Percentiles rank a stretch among this genome's conserved stretches.
These are phyloP conservation scores for Ophiobolus disseminans DNA, from an alignment of 2,329 filamentous ascomycete genomes.

Conservation along the genomic window DNA sequence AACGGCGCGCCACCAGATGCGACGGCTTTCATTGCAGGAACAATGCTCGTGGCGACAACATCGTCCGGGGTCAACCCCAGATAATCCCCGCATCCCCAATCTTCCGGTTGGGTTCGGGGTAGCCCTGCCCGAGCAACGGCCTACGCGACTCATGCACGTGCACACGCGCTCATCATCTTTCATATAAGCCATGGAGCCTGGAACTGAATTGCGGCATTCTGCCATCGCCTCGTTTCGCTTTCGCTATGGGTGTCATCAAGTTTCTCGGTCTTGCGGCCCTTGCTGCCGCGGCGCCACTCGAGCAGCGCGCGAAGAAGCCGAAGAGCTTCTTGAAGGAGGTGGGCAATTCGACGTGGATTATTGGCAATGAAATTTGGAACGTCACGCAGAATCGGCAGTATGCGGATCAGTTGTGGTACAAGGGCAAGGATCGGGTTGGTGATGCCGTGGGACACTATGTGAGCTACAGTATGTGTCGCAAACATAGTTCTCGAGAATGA, in stretches of 20 bases:
- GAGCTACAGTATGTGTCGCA: conserved; percentile 50
- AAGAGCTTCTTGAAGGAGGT: conserved; percentile 45
- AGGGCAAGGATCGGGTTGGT: conserved; percentile 52
- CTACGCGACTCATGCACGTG: conserved; percentile 6
- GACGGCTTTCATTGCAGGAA: conserved; percentile 31
- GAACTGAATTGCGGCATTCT: too few relatives aligned
- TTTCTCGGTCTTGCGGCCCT: conserved; percentile 26
- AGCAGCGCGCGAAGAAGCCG: conserved; percentile 28
- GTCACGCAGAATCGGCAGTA: conserved; percentile 49
- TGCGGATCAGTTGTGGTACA: conserved; percentile 52
- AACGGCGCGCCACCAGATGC: conserved; percentile 9
- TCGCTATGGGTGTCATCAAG: conserved; percentile 24
- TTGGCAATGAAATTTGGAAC: conserved; percentile 54
- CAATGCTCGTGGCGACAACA: conserved; percentile 19
- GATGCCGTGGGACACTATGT: conserved; percentile 54
- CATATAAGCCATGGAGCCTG: too few relatives aligned
- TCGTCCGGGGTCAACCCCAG: conserved; percentile 15
- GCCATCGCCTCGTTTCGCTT: too few relatives aligned
- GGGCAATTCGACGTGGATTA: conserved; percentile 44
- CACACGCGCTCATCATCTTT: not conserved
- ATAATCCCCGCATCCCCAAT: conserved; percentile 13
- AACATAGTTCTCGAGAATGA: not conserved
- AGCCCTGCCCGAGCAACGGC: conserved; percentile 21
- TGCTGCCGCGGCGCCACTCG: conserved; percentile 25
- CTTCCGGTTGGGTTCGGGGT: conserved; percentile 22